A percentile compares a stretch with the other conserved stretches of the same genome.
Evolutionary conservation across 2,329 filamentous ascomycete species (phyloP).

Genomic region (Trichocomaceae sp.): DNA sequence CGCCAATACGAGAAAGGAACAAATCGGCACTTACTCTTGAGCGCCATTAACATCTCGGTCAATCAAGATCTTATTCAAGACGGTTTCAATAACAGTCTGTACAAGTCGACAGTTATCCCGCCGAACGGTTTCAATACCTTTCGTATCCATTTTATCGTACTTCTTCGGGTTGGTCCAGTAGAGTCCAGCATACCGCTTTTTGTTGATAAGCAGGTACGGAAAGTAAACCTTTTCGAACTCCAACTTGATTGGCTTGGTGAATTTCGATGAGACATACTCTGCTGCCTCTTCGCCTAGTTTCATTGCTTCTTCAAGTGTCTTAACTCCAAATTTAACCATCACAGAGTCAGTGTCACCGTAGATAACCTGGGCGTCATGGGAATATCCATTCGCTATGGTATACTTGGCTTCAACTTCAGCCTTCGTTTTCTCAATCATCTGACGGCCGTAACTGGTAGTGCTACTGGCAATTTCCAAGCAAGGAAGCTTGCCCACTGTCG

Average conservation of each 20-base stretch:
- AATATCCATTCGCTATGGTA: constrained; percentile 88
- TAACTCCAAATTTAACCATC: constrained; percentile 97
- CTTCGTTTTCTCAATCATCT: constrained; percentile 99
- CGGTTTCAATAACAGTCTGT: constrained; percentile 95
- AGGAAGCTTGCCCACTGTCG: constrained; percentile 89
- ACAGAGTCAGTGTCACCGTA: constrained; percentile 99
- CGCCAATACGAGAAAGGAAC: neutral
- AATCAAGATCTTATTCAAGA: constrained; percentile 89
- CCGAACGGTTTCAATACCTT: constrained; percentile 96
- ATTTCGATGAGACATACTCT: constrained; percentile 80
- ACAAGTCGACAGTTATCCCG: constrained; percentile 94
- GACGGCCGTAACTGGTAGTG: constrained; percentile 91
- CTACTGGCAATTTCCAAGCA: constrained; percentile 94
- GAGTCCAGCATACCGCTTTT: constrained; percentile 96
- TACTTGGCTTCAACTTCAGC: constrained; percentile 88
- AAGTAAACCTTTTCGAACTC: constrained; percentile 99
- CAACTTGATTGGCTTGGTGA: constrained; percentile 93
- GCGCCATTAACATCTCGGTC: constrained; percentile 84
- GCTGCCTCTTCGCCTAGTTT: constrained; percentile 91
- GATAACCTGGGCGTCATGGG: constrained; percentile 90
- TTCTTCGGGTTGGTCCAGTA: constrained; percentile 95
- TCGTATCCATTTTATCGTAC: constrained; percentile 99
- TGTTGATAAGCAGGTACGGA: constrained; percentile 97
- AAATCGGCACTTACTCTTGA: constrained; percentile 71
- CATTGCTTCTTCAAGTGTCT: constrained; percentile 83